These are phyloP conservation scores for Nectriaceae sp. DNA, from an alignment of 2,329 filamentous ascomycete genomes.

Conservation along the genomic window DNA sequence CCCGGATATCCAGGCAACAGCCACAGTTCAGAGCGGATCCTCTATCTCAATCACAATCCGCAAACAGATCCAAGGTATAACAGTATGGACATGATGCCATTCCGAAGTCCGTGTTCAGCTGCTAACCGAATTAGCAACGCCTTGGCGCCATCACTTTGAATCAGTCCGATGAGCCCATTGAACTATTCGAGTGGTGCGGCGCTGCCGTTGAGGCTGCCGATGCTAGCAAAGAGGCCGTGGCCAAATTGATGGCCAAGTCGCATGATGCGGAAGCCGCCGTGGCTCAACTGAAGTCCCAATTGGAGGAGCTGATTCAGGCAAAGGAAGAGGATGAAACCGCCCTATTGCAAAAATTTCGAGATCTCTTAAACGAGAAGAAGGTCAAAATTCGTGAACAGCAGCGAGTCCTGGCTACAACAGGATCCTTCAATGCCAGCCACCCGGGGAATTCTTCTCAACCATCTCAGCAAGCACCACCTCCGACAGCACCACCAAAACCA, in stretches of 20 bases:
- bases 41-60: slow-evolving; percentile 63
- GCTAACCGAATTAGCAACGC: slow-evolving; percentile 55
- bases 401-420: slow-evolving; percentile 52
- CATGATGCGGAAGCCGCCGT: slow-evolving; percentile 57
- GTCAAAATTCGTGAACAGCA: slow-evolving; percentile 76
- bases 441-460: slow-evolving; percentile 27
- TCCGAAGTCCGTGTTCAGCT: slow-evolving; percentile 8
- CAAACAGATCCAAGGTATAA: slow-evolving; percentile 68
- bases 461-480: slow-evolving; percentile 21
- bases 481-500: slow-evolving; percentile 23
- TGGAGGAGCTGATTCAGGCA: slow-evolving; percentile 65
- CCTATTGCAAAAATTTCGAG: slow-evolving; percentile 69
- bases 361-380: slow-evolving; percentile 78
- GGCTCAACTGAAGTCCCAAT: slow-evolving; percentile 59
- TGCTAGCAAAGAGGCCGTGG: slow-evolving; percentile 46
- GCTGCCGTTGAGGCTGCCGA: slow-evolving; percentile 53
- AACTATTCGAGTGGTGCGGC: slow-evolving; percentile 71
- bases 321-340: slow-evolving; percentile 69
- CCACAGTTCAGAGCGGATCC: slow-evolving; percentile 54
- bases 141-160: slow-evolving; percentile 65
- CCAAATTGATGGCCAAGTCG: slow-evolving; percentile 42
- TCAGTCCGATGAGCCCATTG: slow-evolving; percentile 59
- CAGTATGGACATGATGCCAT: slow-evolving; percentile 46
- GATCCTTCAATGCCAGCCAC: slow-evolving; percentile 42
- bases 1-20: slow-evolving; percentile 60